Base-by-base conservation (phyloP, 2,329 filamentous ascomycete species). In the Claviceps monticola region DNA sequence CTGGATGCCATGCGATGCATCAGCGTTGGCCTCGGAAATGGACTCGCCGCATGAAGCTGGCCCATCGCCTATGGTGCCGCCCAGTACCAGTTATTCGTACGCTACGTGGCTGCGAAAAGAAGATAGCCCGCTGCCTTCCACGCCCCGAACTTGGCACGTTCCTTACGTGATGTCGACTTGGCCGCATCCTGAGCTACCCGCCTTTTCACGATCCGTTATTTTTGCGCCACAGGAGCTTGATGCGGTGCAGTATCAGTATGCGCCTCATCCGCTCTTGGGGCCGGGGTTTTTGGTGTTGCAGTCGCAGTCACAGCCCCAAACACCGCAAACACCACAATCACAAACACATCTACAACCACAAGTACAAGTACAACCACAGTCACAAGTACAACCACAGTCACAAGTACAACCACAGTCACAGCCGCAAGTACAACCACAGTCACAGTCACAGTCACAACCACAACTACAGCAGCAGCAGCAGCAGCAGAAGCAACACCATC, bases 211-310 rank as follows among this genome's bases (percentile, higher is more conserved):
- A 34, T 44, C 53, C n/a, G 8, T 43, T 1, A 41, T 48, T 4
- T 14, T 50, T 13, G 44, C 48, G 13, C 53, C 53, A 2, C 26
- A 29, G 34, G 53, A 54, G n/a, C 23, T 54, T 19, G 53, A 54
- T 26, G n/a, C 48, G 34, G 39, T 43, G 48, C 51, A 50, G 14
- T 54, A 50, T 29, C 50, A 49, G 26, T 54, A 54, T 45, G 53
- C 42, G 5, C 50, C 53, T 21, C 53, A 54, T 19, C 53, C 53
- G 2, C 29, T 52, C 13, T 13, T 54, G 26, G 53, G 53, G n/a
- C 53, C 53, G 2, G 53, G 53, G n/a, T 54, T 51, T 21, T 41
- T 54, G n/a, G 53, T 52, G 4, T 36, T 54, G 34, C 50, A 54
- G 21, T 50, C 53, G 23, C 23, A 23, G 23, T 6, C 48, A 6